These are phyloP conservation scores for Dillenia suffruticosa DNA, from an alignment of 164 flowering plant species.

Conservation along the genomic window DNA sequence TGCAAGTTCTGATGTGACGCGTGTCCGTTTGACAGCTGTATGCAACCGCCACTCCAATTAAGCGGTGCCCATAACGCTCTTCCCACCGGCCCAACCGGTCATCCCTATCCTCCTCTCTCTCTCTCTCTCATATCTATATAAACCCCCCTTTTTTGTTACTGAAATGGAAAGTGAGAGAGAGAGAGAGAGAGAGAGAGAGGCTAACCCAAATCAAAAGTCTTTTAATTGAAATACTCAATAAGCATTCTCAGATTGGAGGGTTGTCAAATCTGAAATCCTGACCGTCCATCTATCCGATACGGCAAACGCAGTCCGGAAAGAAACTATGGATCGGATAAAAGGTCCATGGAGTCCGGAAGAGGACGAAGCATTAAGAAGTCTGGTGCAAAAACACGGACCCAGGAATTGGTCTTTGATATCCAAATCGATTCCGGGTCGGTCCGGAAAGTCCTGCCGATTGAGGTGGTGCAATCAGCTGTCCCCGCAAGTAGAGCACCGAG, in stretches of 20 bases:
- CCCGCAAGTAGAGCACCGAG: constrained; percentile 70
- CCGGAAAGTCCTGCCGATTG: constrained; percentile 67
- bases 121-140: not conserved
- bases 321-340: constrained; percentile 59
- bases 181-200: too few relatives aligned
- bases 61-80: constrained; percentile 36
- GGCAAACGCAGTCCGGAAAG: constrained; percentile 1
- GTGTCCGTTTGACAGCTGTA: constrained; percentile 65
- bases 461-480: constrained; percentile 82
- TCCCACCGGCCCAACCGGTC: constrained; percentile 25
- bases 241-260: too few relatives aligned
- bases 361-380: constrained; percentile 41
- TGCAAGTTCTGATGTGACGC: constrained; percentile 36
- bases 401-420: constrained; percentile 72
- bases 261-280: too few relatives aligned
- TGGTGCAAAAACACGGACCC: constrained; percentile 61
- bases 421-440: constrained; percentile 62
- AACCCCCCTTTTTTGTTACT: not conserved
- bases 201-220: too few relatives aligned
- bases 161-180: not conserved
- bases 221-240: too few relatives aligned
- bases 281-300: too few relatives aligned
- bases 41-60: constrained; percentile 36
- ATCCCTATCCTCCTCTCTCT: constrained; percentile 10
- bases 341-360: constrained; percentile 86